Evolutionary conservation across 129 eudicot species (phyloP).

Genomic region (Dittrichia graveolens): DNA sequence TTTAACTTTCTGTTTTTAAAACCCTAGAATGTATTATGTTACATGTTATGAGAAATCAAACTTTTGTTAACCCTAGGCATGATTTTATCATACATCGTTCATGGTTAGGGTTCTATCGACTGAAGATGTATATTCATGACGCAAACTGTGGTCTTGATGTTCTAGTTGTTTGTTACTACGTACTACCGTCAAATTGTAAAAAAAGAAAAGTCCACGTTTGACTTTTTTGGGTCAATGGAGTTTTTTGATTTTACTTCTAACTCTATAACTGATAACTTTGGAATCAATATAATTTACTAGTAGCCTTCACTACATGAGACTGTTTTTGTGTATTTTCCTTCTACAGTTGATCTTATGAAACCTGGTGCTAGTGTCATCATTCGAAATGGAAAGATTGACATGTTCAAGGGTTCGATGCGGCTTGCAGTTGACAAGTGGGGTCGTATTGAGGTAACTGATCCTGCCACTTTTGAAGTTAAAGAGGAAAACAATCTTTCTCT

Average conservation of each 20-base stretch:
- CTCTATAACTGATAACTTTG: too few species aligned
- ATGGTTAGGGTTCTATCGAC: not conserved
- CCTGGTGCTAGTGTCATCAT: constrained; percentile 41
- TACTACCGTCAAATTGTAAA: not conserved
- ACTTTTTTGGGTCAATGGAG: constrained; percentile 9
- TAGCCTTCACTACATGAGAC: not conserved
- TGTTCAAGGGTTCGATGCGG: constrained; percentile 50
- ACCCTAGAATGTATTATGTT: constrained; percentile 18
- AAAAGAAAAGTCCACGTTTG: not conserved
- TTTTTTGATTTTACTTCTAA: not conserved
- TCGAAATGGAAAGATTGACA: constrained; percentile 42
- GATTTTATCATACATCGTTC: constrained; percentile 15
- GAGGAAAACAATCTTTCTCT: constrained; percentile 47
- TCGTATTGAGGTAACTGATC: constrained; percentile 42
- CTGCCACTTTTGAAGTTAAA: constrained; percentile 31
- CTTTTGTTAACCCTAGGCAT: constrained; percentile 20
- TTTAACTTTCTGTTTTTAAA: not conserved
- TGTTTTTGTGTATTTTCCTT: not conserved
- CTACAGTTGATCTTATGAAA: constrained; percentile 45
- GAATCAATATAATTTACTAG: too few species aligned
- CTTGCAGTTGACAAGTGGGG: constrained; percentile 52
- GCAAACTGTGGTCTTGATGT: not conserved
- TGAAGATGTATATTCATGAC: not conserved
- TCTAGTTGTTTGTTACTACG: not conserved
- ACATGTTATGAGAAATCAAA: not conserved